Evolutionary conservation across 164 flowering plant genomes (phyloP), one percentile per base, ranked within the genome.

Genomic region (Magnolia officinalis): DNA sequence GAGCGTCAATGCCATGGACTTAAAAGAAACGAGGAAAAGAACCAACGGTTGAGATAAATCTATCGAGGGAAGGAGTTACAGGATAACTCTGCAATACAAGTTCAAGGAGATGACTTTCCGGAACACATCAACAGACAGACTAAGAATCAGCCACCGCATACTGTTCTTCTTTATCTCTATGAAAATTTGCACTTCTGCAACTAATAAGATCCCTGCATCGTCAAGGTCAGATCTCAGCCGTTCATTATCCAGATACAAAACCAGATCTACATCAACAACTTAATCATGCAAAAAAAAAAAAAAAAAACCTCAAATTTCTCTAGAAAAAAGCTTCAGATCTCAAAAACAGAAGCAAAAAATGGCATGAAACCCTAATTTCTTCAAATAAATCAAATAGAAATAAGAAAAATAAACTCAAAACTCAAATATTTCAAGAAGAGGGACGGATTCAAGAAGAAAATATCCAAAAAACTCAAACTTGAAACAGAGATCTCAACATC

Each of bases 41-140:
- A 55, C 58, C 71, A 16, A 68, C 50, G 19, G 19, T 68, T 68
- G 71, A 11, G 18, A 68, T 29, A 20, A 6, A 68, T 37, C 20
- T 13, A 45, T n/a, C 11, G 7, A 67, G 63, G 10, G 77, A 8
- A 45, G 29, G 23, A 75, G 51, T 83, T 90, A 93, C 88, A 95
- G 92, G 83, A 95, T 95, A 16, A 95, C 97, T 67, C 86, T 86
- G 65, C 98, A 95, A 65, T 91, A 91, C 69, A 93, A 77, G 84
- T 93, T 91, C 89, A 95, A 85, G 23, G 95, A 86, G 74, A 91
- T 77, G 49, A 92, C 89, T 87, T 83, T 89, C 2, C 92, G 89
- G 74, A 81, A 83, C 58, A 91, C 97, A 67, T 91, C 92, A 64
- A 91, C 84, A n/a, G 95, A 93, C 5, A 90, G 85, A 81, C 84